These are phyloP conservation scores for Dictyostelium intermedium DNA, from an alignment of 78 protist species.

Conservation along the genomic window DNA sequence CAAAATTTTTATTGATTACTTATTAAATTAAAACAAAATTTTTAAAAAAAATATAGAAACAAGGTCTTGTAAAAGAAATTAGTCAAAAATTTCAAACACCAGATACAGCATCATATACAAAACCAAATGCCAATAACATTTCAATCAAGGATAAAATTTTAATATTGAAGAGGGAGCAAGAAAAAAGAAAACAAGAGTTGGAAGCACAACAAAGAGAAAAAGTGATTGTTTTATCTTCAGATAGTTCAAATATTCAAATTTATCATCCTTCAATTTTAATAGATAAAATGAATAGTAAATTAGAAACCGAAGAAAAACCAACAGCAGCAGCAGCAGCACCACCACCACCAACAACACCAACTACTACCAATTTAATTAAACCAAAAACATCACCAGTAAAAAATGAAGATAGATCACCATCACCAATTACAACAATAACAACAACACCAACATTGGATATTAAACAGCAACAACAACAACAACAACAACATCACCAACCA, in stretches of 20 bases:
- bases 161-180: neutral
- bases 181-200: neutral
- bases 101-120: constrained; percentile 75
- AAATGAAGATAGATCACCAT: neutral
- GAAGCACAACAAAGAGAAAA: constrained; percentile 29
- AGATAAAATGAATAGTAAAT: constrained; percentile 10
- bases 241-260: neutral
- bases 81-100: constrained; percentile 63
- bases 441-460: neutral
- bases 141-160: constrained; percentile 51
- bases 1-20: no score
- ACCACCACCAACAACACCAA: neutral
- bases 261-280: neutral
- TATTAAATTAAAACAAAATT: no score
- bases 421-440: neutral
- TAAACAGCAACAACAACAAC: neutral
- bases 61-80: constrained; percentile 57
- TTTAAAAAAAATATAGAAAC: neutral
- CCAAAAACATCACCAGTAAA: neutral
- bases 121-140: neutral
- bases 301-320: neutral
- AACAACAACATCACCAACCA: neutral
- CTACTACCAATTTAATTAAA: neutral
- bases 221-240: neutral
- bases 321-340: neutral